phyloP scores from a whole-genome alignment of 2,329 filamentous ascomycete species.

The Arachnomyces sp. region DNA sequence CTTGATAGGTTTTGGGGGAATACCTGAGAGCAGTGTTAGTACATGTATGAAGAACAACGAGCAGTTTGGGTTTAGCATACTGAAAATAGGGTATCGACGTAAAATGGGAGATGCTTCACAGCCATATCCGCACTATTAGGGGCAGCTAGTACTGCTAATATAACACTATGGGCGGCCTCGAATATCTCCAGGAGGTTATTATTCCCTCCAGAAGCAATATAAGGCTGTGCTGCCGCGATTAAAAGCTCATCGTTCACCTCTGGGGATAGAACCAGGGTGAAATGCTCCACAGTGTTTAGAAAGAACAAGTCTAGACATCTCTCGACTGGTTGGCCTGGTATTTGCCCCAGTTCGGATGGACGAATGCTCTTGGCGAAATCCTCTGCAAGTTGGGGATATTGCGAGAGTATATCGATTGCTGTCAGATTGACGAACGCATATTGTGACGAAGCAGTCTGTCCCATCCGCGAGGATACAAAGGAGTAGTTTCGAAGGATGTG shows the following conservation, averaged over 20 bases:
- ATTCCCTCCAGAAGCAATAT: conserved; percentile 56
- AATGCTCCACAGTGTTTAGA: conserved; percentile 76
- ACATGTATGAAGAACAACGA: background rate
- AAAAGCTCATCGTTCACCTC: conserved; percentile 63
- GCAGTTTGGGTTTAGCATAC: conserved; percentile 21
- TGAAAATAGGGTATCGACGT: conserved; percentile 70
- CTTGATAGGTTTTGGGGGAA: conserved; percentile 72
- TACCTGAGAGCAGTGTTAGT: conserved; percentile 33
- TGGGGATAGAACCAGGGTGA: conserved; percentile 61
- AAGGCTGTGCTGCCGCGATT: conserved; percentile 63
- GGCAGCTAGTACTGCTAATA: conserved; percentile 70
- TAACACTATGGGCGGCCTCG: conserved; percentile 76
- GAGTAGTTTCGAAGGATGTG: conserved; percentile 67
- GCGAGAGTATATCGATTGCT: conserved; percentile 69
- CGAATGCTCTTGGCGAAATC: conserved; percentile 59
- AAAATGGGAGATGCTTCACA: conserved; percentile 66
- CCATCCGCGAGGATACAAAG: conserved; percentile 70
- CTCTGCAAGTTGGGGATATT: conserved; percentile 58
- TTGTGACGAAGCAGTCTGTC: conserved; percentile 67
- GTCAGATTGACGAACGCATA: conserved; percentile 78
- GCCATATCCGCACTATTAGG: conserved; percentile 67
- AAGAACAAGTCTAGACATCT: conserved; percentile 78
- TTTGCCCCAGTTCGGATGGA: conserved; percentile 45
- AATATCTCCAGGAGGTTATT: conserved; percentile 61
- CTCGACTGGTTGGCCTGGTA: conserved; percentile 58